Evolutionary conservation across 202 grass and related monocot species (phyloP), one percentile per base, ranked within the genome.

Genomic region (Setaria viridis): DNA sequence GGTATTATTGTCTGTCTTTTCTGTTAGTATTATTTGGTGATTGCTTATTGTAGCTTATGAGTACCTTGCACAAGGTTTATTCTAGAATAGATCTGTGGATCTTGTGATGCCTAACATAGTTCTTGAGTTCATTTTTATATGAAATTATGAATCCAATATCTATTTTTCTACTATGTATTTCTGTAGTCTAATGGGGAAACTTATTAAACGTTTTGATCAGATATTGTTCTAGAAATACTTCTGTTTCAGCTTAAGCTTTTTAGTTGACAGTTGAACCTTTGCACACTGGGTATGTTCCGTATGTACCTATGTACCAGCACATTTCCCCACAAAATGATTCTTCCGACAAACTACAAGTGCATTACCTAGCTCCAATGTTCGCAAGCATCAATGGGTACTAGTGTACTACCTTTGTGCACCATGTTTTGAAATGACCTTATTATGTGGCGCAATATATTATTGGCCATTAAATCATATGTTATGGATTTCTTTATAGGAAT

Each of bases 11-110:
- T 74, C 32, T 35, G 56, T 47, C 14, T 88, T 82, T 83, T 62
- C 12, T 84, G 37, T 20, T 57, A 53, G 43, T 11, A 4, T 73
- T 0, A 12, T 59, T 80, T 49, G 30, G 57, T 74, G 39, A 67
- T 88, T 67, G 68, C 62, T 67, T 67, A 87, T 55, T 4, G 39
- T 73, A 62, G 29, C 30, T 50, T 84, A 57, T 80, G 81, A 57
- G 6, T 15, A 34, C 41, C 10, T 57, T 2, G 19, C 74, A 30
- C 39, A 55, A 59, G 62, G 35, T 6, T 53, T 50, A 39, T 71
- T 41, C 51, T 47, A 65, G 19, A 58, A 58, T 58, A 58, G 13
- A 56, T 46, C 30, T 13, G 9, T 71, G 30, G 17, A 49, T 82
- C 57, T 0, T 3, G 4, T 75, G 17, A 75, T 69, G 30, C 30